A percentile compares a stretch with the other conserved stretches of the same genome.
Evolutionary conservation across 768 basidiomycete species (phyloP).

Genomic region (Rhodotorula diobovata): DNA sequence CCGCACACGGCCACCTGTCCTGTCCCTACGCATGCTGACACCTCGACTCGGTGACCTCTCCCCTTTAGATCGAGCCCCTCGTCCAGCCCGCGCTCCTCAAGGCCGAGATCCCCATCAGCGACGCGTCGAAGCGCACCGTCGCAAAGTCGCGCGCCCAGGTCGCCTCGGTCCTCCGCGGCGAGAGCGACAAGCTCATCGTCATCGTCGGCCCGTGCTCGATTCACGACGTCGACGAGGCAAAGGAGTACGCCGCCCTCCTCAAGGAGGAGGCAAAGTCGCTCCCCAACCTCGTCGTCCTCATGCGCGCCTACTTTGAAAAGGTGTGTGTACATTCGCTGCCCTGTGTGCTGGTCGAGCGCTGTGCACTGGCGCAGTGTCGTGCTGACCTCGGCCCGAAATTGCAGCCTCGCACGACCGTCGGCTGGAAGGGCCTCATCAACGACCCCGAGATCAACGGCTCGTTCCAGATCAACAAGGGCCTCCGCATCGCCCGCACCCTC

Average conservation of each 20-base stretch:
- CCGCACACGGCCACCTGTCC: too few relatives aligned
- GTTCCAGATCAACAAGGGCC: constrained; percentile 95
- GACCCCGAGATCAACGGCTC: constrained; percentile 93
- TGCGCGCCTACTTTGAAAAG: constrained; percentile 93
- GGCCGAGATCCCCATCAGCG: constrained; percentile 71
- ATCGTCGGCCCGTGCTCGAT: constrained; percentile 95
- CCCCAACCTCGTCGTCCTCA: constrained; percentile 73
- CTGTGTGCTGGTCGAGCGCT: too few relatives aligned
- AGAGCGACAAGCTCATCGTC: constrained; percentile 79
- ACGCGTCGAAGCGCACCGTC: constrained; percentile 66
- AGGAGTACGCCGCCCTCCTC: constrained; percentile 53
- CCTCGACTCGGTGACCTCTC: neutral
- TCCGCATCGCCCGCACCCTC: constrained; percentile 77
- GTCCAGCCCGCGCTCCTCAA: constrained; percentile 56
- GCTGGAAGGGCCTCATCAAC: constrained; percentile 69
- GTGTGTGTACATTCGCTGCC: constrained; percentile 12
- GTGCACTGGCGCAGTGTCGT: too few relatives aligned
- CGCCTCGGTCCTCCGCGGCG: constrained; percentile 73
- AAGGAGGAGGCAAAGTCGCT: constrained; percentile 61
- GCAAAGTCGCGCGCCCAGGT: constrained; percentile 71
- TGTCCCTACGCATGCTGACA: neutral
- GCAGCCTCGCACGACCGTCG: constrained; percentile 92
- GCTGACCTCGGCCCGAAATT: neutral
- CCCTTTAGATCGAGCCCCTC: constrained; percentile 28
- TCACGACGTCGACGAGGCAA: constrained; percentile 77